A percentile compares a stretch with the other conserved stretches of the same genome.
These are phyloP conservation scores for Lagenaria siceraria DNA, from an alignment of 306 rosid species.

Conservation along the genomic window DNA sequence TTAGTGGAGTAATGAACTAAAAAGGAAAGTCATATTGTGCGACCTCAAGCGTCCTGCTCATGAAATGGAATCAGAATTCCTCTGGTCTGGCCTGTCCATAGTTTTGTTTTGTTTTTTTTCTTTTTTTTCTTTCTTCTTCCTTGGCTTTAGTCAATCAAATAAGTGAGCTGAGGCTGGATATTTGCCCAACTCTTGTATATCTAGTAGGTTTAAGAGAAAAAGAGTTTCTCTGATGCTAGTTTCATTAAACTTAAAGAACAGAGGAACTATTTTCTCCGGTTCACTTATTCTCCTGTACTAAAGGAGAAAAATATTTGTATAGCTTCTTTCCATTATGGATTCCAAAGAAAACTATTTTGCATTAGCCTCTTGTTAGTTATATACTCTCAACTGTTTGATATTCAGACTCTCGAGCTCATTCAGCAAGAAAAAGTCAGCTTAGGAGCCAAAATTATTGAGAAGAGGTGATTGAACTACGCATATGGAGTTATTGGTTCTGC, in stretches of 20 bases:
- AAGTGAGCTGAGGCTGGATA: not conserved
- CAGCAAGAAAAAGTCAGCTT: slow-evolving; percentile 55
- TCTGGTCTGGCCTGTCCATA: not conserved
- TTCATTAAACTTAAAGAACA: not conserved
- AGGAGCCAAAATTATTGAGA: slow-evolving; percentile 45
- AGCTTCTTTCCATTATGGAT: not conserved
- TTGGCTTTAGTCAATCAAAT: not conserved
- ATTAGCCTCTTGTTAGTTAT: not conserved
- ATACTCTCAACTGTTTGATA: slow-evolving; percentile 14
- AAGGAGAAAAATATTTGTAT: not conserved
- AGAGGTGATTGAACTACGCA: slow-evolving; percentile 40
- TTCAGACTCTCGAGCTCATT: slow-evolving; percentile 61
- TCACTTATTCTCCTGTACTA: not conserved
- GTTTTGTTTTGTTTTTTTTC: too few relatives aligned
- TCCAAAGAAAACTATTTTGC: not conserved
- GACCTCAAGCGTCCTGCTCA: not conserved
- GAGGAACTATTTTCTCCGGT: not conserved
- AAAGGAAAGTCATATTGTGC: not conserved
- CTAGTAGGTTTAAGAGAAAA: not conserved
- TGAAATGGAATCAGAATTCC: not conserved
- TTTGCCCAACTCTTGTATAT: not conserved
- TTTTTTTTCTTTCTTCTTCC: too few relatives aligned
- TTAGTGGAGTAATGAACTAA: not conserved
- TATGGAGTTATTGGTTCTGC: not conserved
- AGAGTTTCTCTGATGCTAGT: not conserved